Conservation (phyloP, 2,329 filamentous ascomycete species). For the Hypocreales sp. region DNA sequence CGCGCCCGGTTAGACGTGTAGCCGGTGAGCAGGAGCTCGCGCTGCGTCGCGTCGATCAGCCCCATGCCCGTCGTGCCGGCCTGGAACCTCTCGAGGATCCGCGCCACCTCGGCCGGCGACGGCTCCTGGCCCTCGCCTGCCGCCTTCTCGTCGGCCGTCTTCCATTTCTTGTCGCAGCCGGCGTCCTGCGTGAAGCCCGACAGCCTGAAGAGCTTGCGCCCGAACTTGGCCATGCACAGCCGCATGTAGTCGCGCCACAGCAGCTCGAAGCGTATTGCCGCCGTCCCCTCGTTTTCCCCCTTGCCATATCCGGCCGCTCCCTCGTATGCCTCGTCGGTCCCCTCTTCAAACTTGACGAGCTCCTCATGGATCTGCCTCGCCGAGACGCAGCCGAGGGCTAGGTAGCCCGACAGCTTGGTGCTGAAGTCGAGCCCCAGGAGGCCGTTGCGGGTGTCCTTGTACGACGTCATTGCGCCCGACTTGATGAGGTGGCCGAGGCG, state of each 20-base stretch:
- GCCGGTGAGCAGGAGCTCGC: constrained; percentile 59
- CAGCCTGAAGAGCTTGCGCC: constrained; percentile 44
- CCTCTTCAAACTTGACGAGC: constrained; percentile 56
- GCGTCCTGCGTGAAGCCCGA: constrained; percentile 43
- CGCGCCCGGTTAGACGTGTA: constrained; percentile 65
- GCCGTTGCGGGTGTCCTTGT: constrained; percentile 58
- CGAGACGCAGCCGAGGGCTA: constrained; percentile 57
- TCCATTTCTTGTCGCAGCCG: constrained; percentile 31
- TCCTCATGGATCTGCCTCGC: constrained; percentile 56
- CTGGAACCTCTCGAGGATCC: constrained; percentile 41
- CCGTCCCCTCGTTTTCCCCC: constrained; percentile 59
- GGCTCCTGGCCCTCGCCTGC: constrained; percentile 21
- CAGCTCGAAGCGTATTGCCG: constrained; percentile 54
- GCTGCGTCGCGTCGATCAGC: constrained; percentile 61
- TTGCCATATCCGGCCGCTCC: constrained; percentile 42
- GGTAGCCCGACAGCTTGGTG: constrained; percentile 60
- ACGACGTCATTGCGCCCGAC: constrained; percentile 43
- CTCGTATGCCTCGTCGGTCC: constrained; percentile 24
- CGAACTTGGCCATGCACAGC: constrained; percentile 57
- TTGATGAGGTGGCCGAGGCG: constrained; percentile 46
- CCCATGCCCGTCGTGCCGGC: constrained; percentile 59
- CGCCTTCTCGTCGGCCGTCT: constrained; percentile 19
- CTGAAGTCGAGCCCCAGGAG: constrained; percentile 56
- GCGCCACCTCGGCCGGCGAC: constrained; percentile 24
- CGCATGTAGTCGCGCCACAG: constrained; percentile 74